These are phyloP conservation scores for Colletotrichum destructivum DNA, from an alignment of 2,329 filamentous ascomycete genomes.

Conservation along the genomic window DNA sequence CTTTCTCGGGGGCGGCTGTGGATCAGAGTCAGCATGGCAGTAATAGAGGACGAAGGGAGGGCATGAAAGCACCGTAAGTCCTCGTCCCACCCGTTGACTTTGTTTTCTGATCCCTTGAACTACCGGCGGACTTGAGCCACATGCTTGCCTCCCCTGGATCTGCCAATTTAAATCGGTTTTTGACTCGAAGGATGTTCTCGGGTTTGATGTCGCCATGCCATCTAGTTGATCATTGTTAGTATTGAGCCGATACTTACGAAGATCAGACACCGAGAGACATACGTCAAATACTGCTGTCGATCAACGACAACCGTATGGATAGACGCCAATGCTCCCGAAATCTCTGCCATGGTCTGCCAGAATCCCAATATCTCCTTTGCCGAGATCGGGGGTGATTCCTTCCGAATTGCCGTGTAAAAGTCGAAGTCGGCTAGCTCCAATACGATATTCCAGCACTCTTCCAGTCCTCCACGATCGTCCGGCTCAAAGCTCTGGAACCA, in stretches of 20 bases:
- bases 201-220: constrained; percentile 57
- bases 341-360: constrained; percentile 12
- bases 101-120: not conserved
- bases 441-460: constrained; percentile 12
- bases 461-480: not conserved
- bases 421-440: constrained; percentile 24
- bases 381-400: constrained; percentile 2
- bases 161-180: constrained; percentile 54
- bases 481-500: constrained; percentile 16
- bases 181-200: constrained; percentile 52
- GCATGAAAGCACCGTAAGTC: constrained; percentile 51
- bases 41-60: too few species aligned
- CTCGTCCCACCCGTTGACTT: constrained; percentile 49
- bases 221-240: constrained; percentile 41
- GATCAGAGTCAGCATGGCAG: not conserved
- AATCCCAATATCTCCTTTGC: constrained; percentile 11
- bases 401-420: constrained; percentile 16
- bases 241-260: too few species aligned
- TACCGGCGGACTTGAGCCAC: not conserved
- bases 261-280: not conserved
- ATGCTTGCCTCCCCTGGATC: constrained; percentile 54
- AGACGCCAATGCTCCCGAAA: not conserved
- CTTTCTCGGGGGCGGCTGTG: constrained; percentile 12
- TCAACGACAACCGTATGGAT: constrained; percentile 5
- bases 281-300: not conserved